Conservation (phyloP, 345 rosid species). For the Turnera subulata region DNA sequence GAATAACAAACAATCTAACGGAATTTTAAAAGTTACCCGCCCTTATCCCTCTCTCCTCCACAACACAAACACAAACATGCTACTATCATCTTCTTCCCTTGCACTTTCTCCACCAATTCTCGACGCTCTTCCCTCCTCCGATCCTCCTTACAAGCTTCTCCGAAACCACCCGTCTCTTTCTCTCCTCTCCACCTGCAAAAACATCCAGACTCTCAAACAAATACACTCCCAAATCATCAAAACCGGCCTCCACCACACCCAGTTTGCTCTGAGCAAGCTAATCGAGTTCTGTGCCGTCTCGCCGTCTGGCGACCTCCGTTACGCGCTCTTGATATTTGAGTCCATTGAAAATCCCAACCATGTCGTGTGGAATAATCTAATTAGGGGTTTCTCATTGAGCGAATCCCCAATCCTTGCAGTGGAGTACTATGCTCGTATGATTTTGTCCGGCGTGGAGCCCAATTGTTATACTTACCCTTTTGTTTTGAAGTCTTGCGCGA, state of each 20-base stretch:
- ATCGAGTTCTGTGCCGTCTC: conserved; percentile 56
- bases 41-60: not conserved
- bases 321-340: conserved; percentile 48
- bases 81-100: conserved; percentile 23
- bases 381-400: conserved; percentile 53
- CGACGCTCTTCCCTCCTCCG: conserved; percentile 49
- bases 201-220: conserved; percentile 40
- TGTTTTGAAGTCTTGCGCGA: conserved; percentile 56
- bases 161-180: conserved; percentile 54
- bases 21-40: not conserved
- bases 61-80: conserved; percentile 19
- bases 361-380: conserved; percentile 57
- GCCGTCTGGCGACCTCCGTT: conserved; percentile 51
- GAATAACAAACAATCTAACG: not conserved
- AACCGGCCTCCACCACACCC: conserved; percentile 71
- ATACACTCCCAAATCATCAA: conserved; percentile 59
- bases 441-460: conserved; percentile 40
- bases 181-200: conserved; percentile 57
- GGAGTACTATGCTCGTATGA: conserved; percentile 42
- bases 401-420: conserved; percentile 41
- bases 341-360: conserved; percentile 52
- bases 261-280: conserved; percentile 66
- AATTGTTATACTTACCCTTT: conserved; percentile 63
- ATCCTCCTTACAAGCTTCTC: conserved; percentile 61
- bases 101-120: conserved; percentile 26